phyloP scores from a whole-genome alignment of 768 basidiomycete genomes.

The Coprinopsis cinerea region DNA sequence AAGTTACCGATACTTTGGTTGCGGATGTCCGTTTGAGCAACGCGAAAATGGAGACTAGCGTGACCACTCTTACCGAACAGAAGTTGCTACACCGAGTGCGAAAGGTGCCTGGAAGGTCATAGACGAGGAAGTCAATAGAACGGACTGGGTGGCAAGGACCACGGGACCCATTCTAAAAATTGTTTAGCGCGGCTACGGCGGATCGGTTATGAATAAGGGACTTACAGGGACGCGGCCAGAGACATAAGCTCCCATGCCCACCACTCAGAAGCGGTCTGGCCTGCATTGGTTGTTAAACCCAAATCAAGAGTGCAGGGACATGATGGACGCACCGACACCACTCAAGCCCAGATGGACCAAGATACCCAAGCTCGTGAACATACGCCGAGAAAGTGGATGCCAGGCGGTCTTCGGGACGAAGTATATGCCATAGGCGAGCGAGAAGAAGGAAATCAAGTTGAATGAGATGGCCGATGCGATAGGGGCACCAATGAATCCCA shows the following conservation, averaged over 20 bases:
- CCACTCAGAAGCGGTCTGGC: constrained; percentile 88
- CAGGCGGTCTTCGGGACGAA: constrained; percentile 71
- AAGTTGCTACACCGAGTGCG: constrained; percentile 74
- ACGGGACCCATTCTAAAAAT: constrained; percentile 66
- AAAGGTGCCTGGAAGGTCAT: constrained; percentile 82
- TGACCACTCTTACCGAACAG: constrained; percentile 67
- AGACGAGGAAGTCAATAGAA: constrained; percentile 71
- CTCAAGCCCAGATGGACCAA: constrained; percentile 74
- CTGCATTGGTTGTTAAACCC: constrained; percentile 19
- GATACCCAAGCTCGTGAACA: constrained; percentile 63
- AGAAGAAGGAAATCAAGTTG: constrained; percentile 70
- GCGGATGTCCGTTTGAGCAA: background rate
- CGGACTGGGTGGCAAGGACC: constrained; percentile 82
- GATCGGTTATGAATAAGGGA: background rate
- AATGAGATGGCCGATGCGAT: constrained; percentile 85
- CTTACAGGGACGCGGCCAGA: constrained; percentile 44
- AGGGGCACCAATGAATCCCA: constrained; percentile 92
- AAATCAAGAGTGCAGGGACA: background rate
- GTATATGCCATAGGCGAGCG: constrained; percentile 56
- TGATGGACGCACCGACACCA: constrained; percentile 56
- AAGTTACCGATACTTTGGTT: constrained; percentile 74
- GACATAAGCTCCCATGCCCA: constrained; percentile 93
- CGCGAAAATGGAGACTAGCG: background rate
- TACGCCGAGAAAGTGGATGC: constrained; percentile 62
- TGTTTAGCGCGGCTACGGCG: background rate